A percentile compares a stretch with the other conserved stretches of the same genome.
phyloP scores from a whole-genome alignment of 768 basidiomycete species.

The Agaricus sinodeliciosus region DNA sequence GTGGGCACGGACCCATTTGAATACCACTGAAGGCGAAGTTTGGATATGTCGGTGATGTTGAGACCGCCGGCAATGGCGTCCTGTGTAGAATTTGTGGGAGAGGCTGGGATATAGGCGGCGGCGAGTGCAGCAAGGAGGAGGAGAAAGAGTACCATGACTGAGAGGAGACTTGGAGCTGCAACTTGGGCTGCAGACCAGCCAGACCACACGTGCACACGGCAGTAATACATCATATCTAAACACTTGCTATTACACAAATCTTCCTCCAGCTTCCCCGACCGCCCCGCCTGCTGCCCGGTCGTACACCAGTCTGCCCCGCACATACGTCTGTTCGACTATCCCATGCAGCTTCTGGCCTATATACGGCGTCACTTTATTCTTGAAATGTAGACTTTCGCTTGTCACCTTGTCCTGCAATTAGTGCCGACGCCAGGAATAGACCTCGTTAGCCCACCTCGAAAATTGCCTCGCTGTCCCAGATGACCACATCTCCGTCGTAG shows the following conservation, averaged over 20 bases:
- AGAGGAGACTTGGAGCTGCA: background rate
- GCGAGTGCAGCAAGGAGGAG: constrained; percentile 15
- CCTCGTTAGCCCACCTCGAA: constrained; percentile 26
- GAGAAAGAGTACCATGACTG: constrained; percentile 18
- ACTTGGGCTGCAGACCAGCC: background rate
- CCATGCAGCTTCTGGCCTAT: constrained; percentile 69
- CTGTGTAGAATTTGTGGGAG: constrained; percentile 59
- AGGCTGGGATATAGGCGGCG: constrained; percentile 62
- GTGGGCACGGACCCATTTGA: constrained; percentile 35
- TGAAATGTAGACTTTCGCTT: constrained; percentile 71
- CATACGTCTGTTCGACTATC: constrained; percentile 66
- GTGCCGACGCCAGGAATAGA: background rate
- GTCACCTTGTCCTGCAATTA: constrained; percentile 47
- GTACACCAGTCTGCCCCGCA: constrained; percentile 74
- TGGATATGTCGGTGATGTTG: constrained; percentile 52
- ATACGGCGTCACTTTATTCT: constrained; percentile 92
- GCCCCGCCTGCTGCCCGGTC: constrained; percentile 31
- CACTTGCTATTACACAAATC: constrained; percentile 23
- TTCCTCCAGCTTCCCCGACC: constrained; percentile 27
- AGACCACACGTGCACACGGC: constrained; percentile 8
- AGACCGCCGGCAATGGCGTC: constrained; percentile 33
- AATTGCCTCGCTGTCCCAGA: constrained; percentile 59
- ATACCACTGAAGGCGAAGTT: constrained; percentile 57
- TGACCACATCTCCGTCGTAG: constrained; percentile 77
- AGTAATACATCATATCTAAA: background rate